Percentiles rank a stretch among this genome's conserved stretches.
phyloP scores from a whole-genome alignment of 2,329 filamentous ascomycete species.

The Magnaporthiopsis incrustans region DNA sequence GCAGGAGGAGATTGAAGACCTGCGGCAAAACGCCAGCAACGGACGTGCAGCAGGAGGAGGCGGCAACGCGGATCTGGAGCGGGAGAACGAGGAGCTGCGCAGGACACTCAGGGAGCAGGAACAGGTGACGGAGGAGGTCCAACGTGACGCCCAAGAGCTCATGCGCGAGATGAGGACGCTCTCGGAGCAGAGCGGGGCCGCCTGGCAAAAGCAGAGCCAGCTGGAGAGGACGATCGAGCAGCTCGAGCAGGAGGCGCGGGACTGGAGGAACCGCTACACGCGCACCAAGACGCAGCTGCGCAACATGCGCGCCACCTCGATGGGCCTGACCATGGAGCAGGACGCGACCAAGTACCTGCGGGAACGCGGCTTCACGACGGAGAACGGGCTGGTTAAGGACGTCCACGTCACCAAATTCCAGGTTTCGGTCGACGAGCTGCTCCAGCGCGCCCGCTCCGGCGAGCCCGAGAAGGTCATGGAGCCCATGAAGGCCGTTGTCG shows the following conservation, averaged over 20 bases:
- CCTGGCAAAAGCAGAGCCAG: conserved; percentile 74
- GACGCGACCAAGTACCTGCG: conserved; percentile 61
- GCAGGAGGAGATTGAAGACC: conserved; percentile 53
- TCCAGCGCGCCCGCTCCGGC: conserved; percentile 68
- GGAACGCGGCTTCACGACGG: conserved; percentile 59
- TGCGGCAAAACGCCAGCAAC: conserved; percentile 25
- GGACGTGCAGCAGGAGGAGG: conserved; percentile 13
- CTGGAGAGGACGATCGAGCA: conserved; percentile 66
- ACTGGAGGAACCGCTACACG: conserved; percentile 87
- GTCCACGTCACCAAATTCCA: conserved; percentile 94
- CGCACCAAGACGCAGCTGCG: conserved; percentile 81
- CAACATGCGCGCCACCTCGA: conserved; percentile 70
- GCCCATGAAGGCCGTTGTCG: conserved; percentile 78
- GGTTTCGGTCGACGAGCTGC: conserved; percentile 82
- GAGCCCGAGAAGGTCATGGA: conserved; percentile 69
- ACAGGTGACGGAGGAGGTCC: conserved; percentile 77
- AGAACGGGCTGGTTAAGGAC: conserved; percentile 77
- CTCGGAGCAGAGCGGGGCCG: conserved; percentile 69
- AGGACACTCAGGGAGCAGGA: conserved; percentile 64
- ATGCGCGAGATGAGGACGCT: conserved; percentile 82
- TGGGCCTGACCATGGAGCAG: conserved; percentile 61
- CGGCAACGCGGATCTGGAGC: conserved; percentile 48
- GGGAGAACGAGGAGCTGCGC: conserved; percentile 63
- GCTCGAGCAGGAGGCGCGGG: conserved; percentile 74
- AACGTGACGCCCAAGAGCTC: conserved; percentile 73